These are phyloP conservation scores for Carex arenaria DNA, from an alignment of 202 grass and related monocot species.

Conservation along the genomic window DNA sequence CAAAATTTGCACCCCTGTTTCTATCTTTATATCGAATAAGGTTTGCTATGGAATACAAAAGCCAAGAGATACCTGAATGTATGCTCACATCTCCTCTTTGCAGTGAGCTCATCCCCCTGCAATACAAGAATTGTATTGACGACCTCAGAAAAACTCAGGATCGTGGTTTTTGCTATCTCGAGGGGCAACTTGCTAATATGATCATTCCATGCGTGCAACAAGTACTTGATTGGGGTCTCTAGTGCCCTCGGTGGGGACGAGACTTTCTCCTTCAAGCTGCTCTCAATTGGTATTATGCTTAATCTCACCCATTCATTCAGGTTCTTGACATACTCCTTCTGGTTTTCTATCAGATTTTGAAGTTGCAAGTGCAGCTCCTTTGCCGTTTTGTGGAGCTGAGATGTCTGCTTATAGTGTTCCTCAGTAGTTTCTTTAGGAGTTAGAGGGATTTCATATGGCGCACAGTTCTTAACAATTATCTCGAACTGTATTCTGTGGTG, in stretches of 20 bases:
- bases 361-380: slow-evolving; percentile 75
- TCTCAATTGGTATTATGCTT: slow-evolving; percentile 84
- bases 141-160: slow-evolving; percentile 64
- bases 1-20: background rate
- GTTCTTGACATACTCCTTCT: slow-evolving; percentile 72
- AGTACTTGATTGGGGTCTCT: slow-evolving; percentile 67
- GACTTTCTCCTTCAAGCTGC: slow-evolving; percentile 87
- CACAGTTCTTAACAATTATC: slow-evolving; percentile 27
- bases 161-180: slow-evolving; percentile 54
- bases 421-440: slow-evolving; percentile 57
- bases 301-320: slow-evolving; percentile 82
- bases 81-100: slow-evolving; percentile 63
- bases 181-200: slow-evolving; percentile 68
- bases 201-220: slow-evolving; percentile 72
- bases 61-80: slow-evolving; percentile 13
- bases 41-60: background rate
- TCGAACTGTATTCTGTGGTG: slow-evolving; percentile 49
- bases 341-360: slow-evolving; percentile 60
- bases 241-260: slow-evolving; percentile 63
- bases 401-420: slow-evolving; percentile 48
- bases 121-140: slow-evolving; percentile 48
- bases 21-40: background rate
- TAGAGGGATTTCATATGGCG: slow-evolving; percentile 42
- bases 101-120: slow-evolving; percentile 56
- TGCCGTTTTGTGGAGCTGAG: slow-evolving; percentile 49